Evolutionary conservation across 495 filamentous ascomycete species (phyloP), one percentile per base, ranked within the genome.

Genomic region (Aspergillus nanangensis): DNA sequence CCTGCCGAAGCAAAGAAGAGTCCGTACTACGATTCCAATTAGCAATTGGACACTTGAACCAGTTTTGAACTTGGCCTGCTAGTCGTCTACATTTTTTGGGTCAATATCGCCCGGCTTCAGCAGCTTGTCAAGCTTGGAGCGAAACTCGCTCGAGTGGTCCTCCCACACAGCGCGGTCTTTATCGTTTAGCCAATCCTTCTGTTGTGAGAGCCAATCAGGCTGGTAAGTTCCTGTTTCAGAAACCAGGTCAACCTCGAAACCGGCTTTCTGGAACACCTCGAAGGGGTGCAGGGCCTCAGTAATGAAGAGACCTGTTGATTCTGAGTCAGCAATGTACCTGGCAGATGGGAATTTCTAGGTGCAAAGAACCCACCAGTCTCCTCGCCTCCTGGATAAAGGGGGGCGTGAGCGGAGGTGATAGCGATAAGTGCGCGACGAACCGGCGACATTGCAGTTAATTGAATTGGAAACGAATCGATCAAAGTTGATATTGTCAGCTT

Each of bases 1-100:
- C 73, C 71, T 0, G 71, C 73, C 1, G 67, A 72, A 1, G 73
- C 71, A 51, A 66, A 76, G 62, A 75, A 77, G 0, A 77, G 17
- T 4, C 62, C 62, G 35, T 66, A 66, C 24, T 58, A 21, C 27
- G 11, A 27, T 2, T 11, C 38, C 17, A 2, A 45, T n/a, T 29
- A 23, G 17, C 8, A 7, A 24, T 9, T 3, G 25, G 25, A 29
- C 25, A 29, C 11, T 29, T 29, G 11, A 29, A 11, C 25, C 25
- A 29, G 25, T 29, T n/a, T 5, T 29, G 25, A 29, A 29, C 25
- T 11, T 20, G 27, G 15, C 2, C 17, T 13, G 4, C 2, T 19
- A 23, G 18, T 31, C 11, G 39, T 31, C 3, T 34, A 54, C 51
- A 2, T 44, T 47, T 17, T 19, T 32, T 14, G 47, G 23, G 27